Percentiles rank a stretch among this genome's conserved stretches.
Evolutionary conservation across 371 early-diverging fungal species (phyloP).

Genomic region (Mucor indicus): DNA sequence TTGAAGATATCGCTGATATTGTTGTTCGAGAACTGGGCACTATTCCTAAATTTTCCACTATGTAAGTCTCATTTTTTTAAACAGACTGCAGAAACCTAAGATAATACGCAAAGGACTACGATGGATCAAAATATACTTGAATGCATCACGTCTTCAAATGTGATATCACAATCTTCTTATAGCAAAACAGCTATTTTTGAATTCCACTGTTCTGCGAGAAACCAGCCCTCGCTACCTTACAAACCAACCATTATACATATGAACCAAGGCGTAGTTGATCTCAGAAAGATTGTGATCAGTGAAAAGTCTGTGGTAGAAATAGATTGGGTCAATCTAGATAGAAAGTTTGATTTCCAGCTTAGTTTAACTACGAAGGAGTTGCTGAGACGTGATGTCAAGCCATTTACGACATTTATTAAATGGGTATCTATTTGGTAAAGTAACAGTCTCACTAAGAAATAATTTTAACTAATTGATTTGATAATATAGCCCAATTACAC

Average conservation of each 20-base stretch:
- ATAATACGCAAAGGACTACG: neutral
- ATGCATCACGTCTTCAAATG: neutral
- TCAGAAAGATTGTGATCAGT: conserved; percentile 30
- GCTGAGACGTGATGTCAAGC: conserved; percentile 38
- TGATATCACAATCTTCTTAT: neutral
- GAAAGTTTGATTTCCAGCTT: conserved; percentile 45
- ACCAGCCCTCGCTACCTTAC: conserved; percentile 23
- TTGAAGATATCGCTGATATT: conserved; percentile 38
- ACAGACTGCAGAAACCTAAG: too few species aligned
- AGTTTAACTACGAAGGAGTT: conserved; percentile 21
- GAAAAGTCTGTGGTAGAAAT: conserved; percentile 29
- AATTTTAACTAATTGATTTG: neutral
- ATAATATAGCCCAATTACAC: conserved; percentile 26
- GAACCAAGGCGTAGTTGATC: conserved; percentile 29
- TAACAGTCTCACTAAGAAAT: neutral
- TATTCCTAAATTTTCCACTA: conserved; percentile 27
- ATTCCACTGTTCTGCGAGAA: conserved; percentile 39
- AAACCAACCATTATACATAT: conserved; percentile 28
- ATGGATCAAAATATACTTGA: neutral
- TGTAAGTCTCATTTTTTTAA: conserved; percentile 43
- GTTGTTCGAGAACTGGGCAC: conserved; percentile 29
- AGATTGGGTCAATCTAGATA: conserved; percentile 41
- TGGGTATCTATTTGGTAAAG: conserved; percentile 39
- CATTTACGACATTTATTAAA: conserved; percentile 45
- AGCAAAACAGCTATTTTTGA: conserved; percentile 25